Evolutionary conservation across 306 rosid species (phyloP), one percentile per base, ranked within the genome.

Genomic region (Cucumis hystrix): DNA sequence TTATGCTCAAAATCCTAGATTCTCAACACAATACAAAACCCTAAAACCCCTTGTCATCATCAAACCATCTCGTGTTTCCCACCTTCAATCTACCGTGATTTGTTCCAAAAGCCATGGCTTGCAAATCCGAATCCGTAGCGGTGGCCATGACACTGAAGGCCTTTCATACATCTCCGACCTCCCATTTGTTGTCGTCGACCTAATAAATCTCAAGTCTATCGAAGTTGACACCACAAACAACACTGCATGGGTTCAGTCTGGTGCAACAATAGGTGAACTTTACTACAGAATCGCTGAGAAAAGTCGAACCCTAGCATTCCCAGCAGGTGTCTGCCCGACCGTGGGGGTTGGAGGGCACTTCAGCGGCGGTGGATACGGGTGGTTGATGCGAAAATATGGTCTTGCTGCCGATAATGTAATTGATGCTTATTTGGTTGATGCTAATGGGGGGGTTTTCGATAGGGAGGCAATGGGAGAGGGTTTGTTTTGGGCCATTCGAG

Each of bases 341-440:
- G 74, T 90, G 17, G 96, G 96, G 0, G 30, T 86, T 23, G 94
- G 96, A 1, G 96, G 97, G 5, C 97, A 84, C 30, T 78, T 92
- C 1, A 62, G 68, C 16, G 68, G 68, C 16, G 68, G 68, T 62
- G 68, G 43, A 14, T 62, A 62, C 33, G 68, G 68, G 40, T 28
- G 33, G 68, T 62, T 62, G 68, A 25, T 62, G 18, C 2, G 68
- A 14, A 62, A 62, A 62, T 62, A 62, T 62, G 68, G 68, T 30
- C 68, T 62, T 14, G 68, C 68, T 12, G 68, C 68, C 6, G 68
- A 62, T 62, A 28, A 62, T 62, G 68, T 62, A 0, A 30, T 62
- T 1, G 41, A 62, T 13, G 72, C 72, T 37, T 35, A 16, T 3
- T 65, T 65, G 72, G 72, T 65, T 37, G 51, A 65, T 65, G 51